phyloP scores from a whole-genome alignment of 495 filamentous ascomycete species.

The Jackrogersella minutella region DNA sequence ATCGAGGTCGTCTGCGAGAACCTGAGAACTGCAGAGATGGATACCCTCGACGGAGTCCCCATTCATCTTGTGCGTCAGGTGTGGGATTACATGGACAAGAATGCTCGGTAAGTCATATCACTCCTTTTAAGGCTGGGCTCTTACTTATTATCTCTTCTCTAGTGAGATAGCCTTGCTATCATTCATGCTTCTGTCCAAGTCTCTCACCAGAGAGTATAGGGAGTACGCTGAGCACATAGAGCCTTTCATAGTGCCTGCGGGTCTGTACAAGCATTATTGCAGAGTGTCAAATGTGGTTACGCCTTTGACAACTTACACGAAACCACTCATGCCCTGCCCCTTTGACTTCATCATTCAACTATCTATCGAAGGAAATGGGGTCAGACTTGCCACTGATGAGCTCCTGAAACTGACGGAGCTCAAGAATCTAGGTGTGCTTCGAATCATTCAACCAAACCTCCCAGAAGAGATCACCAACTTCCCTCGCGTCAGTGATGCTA shows the following conservation, averaged over 20 bases:
- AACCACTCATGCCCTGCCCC: conserved; percentile 26
- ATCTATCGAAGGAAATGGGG: conserved; percentile 24
- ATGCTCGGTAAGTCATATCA: not conserved
- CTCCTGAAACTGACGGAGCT: conserved; percentile 41
- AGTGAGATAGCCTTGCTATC: conserved; percentile 31
- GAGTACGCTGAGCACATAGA: not conserved
- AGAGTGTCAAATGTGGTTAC: conserved; percentile 15
- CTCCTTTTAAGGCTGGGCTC: not conserved
- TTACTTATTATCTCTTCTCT: not conserved
- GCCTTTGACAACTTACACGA: conserved; percentile 31
- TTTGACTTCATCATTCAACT: conserved; percentile 45
- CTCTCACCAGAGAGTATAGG: not conserved
- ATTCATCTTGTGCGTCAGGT: conserved; percentile 14
- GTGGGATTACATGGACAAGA: conserved; percentile 19
- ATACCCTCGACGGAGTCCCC: conserved; percentile 24
- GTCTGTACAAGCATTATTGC: conserved; percentile 1
- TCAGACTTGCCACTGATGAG: conserved; percentile 29
- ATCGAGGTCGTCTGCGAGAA: conserved; percentile 33
- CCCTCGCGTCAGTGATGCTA: conserved; percentile 37
- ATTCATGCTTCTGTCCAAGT: conserved; percentile 33
- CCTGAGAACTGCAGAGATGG: conserved; percentile 3
- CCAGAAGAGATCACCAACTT: not conserved
- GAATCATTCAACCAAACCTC: conserved; percentile 32
- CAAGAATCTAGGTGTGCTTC: conserved; percentile 45
- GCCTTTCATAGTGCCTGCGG: not conserved